Evolutionary conservation across 331 rosid species (phyloP), one percentile per base, ranked within the genome.

Genomic region (Arachis monticola): DNA sequence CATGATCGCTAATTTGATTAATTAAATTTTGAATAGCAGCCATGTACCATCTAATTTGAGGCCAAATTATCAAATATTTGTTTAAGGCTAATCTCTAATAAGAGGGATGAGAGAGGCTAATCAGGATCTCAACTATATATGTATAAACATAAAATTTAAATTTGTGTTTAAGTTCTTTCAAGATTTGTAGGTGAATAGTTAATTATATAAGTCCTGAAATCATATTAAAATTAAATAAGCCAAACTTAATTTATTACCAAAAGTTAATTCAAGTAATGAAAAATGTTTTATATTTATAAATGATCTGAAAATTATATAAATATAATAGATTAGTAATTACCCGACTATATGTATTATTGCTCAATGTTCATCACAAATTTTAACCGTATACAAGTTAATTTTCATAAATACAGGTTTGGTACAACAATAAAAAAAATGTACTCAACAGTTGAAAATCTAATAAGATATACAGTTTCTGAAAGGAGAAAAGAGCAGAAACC

Each of bases 1-100:
- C 31, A 68, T 44, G 27, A 69, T 58, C 59, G 9, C 31, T 58
- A 64, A 51, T 74, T 83, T 17, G 27, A 52, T 17, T 46, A 52
- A 11, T 68, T 10, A 11, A 44, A 45, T 70, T 70, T 57, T 64
- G 45, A 42, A 32, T 8, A 65, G 51, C n/a, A 65, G 51, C 44
- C 72, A 61, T 69, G 70, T 52, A 52, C 31, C 58, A 44, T 30
- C 51, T 45, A 10, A 38, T 69, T 60, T 41, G 42, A 38, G 41
- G 5, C 41, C 41, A 5, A 48, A 56, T 4, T 38, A 6, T 31
- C 22, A 40, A 59, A 6, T 81, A 70, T 35, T 35, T 53, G 53
- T 48, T 48, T 48, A 7, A 8, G 53, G n/a, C 53, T 10, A 48
- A 48, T 48, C 1, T 5, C 8, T 48, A 48, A 2, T 48, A 4